These are phyloP conservation scores for Castanea mollissima DNA, from an alignment of 306 rosid species.

Conservation along the genomic window DNA sequence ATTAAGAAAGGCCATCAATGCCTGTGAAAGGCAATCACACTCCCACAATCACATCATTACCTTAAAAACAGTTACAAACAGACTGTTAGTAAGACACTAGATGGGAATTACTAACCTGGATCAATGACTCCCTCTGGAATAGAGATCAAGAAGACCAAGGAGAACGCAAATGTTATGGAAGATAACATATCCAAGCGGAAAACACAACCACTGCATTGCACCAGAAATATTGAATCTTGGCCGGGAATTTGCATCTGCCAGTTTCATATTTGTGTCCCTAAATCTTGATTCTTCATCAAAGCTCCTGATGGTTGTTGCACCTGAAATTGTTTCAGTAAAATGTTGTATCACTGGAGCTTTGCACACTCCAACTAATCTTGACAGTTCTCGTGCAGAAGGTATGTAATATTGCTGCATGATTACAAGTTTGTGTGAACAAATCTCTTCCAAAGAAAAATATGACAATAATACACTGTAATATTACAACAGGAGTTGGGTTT, in stretches of 20 bases:
- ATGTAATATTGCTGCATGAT: constrained; percentile 65
- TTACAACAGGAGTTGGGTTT: not conserved
- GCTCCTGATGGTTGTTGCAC: constrained; percentile 74
- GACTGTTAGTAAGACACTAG: not conserved
- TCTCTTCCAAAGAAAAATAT: not conserved
- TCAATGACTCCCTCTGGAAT: constrained; percentile 53
- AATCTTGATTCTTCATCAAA: constrained; percentile 74
- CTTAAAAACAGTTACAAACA: too few relatives aligned
- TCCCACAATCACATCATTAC: too few relatives aligned
- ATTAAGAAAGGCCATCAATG: too few relatives aligned
- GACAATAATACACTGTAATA: not conserved
- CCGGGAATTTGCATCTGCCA: constrained; percentile 63
- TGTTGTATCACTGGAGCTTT: constrained; percentile 90
- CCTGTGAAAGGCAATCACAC: too few relatives aligned
- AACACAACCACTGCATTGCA: constrained; percentile 76
- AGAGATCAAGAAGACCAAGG: constrained; percentile 62
- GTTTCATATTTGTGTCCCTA: constrained; percentile 55
- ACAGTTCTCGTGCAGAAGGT: constrained; percentile 64
- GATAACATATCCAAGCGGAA: constrained; percentile 73
- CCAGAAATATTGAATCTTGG: constrained; percentile 55
- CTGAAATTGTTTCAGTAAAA: constrained; percentile 80
- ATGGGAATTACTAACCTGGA: constrained; percentile 57
- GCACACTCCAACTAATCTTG: constrained; percentile 76
- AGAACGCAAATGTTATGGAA: constrained; percentile 52
- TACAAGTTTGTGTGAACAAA: not conserved